Percentiles rank a stretch among this genome's conserved stretches.
Evolutionary conservation across 2,329 filamentous ascomycete species (phyloP).

Genomic region (Colletotrichum falcatum): DNA sequence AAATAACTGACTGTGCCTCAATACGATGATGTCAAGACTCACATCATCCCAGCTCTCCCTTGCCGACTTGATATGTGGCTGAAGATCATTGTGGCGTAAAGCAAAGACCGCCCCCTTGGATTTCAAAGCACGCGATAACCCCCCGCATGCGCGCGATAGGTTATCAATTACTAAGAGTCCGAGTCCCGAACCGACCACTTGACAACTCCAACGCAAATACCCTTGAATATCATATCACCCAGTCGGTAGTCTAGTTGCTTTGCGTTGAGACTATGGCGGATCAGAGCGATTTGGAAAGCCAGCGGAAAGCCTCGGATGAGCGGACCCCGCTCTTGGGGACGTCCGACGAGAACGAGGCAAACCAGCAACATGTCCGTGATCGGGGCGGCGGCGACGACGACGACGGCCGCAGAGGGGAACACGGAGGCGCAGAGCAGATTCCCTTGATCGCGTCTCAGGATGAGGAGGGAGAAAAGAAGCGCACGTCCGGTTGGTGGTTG

Average conservation of each 20-base stretch:
- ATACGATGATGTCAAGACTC: slow-evolving; percentile 13
- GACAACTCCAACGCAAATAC: slow-evolving; percentile 1
- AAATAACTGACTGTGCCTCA: not conserved
- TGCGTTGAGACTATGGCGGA: slow-evolving; percentile 22
- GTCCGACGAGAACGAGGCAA: slow-evolving; percentile 17
- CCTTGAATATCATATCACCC: not conserved
- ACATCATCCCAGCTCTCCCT: slow-evolving; percentile 3
- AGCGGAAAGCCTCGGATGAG: slow-evolving; percentile 35
- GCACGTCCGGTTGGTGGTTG: slow-evolving; percentile 46
- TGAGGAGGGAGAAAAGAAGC: slow-evolving; percentile 16
- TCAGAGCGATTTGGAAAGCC: slow-evolving; percentile 23
- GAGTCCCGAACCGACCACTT: slow-evolving; percentile 14
- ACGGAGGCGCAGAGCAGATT: slow-evolving; percentile 34
- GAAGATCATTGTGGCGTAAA: slow-evolving; percentile 19
- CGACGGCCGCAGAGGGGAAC: slow-evolving; percentile 23
- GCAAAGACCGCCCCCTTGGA: not conserved
- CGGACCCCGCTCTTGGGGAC: slow-evolving; percentile 44
- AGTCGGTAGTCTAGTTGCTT: not conserved
- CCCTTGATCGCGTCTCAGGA: slow-evolving; percentile 19
- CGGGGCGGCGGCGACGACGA: slow-evolving; percentile 3
- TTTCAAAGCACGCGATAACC: slow-evolving; percentile 38
- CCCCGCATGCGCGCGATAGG: slow-evolving; percentile 39
- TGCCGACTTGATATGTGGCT: slow-evolving; percentile 21
- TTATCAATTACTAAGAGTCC: slow-evolving; percentile 28
- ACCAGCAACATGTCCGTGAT: slow-evolving; percentile 7